Evolutionary conservation across 176 grass and related monocot species (phyloP), one percentile per base, ranked within the genome.

Genomic region (Ananas comosus): DNA sequence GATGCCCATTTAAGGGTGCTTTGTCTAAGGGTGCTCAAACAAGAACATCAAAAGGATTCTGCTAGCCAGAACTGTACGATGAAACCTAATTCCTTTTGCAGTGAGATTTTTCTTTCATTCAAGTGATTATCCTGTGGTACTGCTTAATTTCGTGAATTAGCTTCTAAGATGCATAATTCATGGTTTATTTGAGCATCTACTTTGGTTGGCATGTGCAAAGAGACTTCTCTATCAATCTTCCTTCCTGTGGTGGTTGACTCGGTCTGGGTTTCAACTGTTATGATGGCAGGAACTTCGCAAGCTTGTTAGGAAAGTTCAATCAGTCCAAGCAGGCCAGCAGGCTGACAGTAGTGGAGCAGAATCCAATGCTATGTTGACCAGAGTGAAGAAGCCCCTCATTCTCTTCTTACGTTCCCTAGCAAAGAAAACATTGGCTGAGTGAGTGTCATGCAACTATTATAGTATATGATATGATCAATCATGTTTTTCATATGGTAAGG

Each of bases 281-380:
- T 54, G 57, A 21, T 42, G 48, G 61, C 76, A 96, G 92, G 88
- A 96, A 79, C 52, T 96, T 64, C 66, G 86, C 23, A 87, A 86
- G 70, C 92, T 96, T 48, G 88, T 92, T 61, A 79, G 78, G 69
- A 87, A 82, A 72, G 81, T 85, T 14, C 92, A 96, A 16, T 77
- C 68, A 73, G 54, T 76, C 23, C 66, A 88, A 85, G 86, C 83
- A 82, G 83, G 71, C 68, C 58, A 25, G 16, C 56, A 25, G 67
- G 73, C 63, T 69, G 74, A 79, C 68, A 67, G 65, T 72, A 70
- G 57, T 17, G 68, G 17, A 23, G 70, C 70, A 67, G 72, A 66
- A 74, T 64, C 69, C 64, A 70, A 84, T 24, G 66, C 9, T 27
- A 76, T 79, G 59, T 67, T 91, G 80, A 76, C 47, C 18, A 73